Base-by-base conservation (phyloP, 768 basidiomycete genomes). In the Tremella mesenterica region DNA sequence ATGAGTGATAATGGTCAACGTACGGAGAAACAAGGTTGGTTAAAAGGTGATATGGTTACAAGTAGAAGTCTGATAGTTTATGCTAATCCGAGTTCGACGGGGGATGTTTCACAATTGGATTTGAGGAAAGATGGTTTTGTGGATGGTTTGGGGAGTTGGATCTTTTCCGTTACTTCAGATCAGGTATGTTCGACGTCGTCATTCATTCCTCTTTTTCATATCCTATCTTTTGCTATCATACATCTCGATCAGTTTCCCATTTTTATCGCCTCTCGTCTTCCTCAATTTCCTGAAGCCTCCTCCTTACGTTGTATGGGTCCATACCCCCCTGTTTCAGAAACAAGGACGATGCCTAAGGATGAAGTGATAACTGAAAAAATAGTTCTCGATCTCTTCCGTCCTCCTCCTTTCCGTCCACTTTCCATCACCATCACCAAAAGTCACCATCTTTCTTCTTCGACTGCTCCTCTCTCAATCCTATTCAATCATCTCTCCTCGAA, bases 391-490 rank as follows among this genome's bases (percentile, higher is more conserved):
- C 45, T 63, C 65, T 10, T 52, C 62, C 6, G 67, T 64, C 30
- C 45, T 67, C 23, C 54, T 66, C 2, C 28, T 65, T 3, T 50
- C 53, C 21, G 26, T 72, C 18, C 28, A 30, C 29, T 41, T 67
- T 21, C 61, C 64, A 16, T 33, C 57, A 2, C 71, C 69, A 2
- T 64, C 66, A 13, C 59, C 67, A 2, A 47, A 41, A 30, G 52
- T 52, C n/a, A 69, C 70, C 16, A 67, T 72, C 57, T 72, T 70
- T 57, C 57, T 66, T 52, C 28, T 56, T 23, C 65, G 69, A 12
- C 53, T 72, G 6, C 33, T 69, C 20, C 34, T 72, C 9, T 44
- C 55, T 6, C 71, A 72, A 47, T 47, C 47, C 1, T 70, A 72
- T 46, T 47, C 48, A 23, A 36, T 72, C 27, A 53, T 39, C 25